phyloP scores from a whole-genome alignment of 1,284 basidiomycete species.

The Ustilago vetiveriae region DNA sequence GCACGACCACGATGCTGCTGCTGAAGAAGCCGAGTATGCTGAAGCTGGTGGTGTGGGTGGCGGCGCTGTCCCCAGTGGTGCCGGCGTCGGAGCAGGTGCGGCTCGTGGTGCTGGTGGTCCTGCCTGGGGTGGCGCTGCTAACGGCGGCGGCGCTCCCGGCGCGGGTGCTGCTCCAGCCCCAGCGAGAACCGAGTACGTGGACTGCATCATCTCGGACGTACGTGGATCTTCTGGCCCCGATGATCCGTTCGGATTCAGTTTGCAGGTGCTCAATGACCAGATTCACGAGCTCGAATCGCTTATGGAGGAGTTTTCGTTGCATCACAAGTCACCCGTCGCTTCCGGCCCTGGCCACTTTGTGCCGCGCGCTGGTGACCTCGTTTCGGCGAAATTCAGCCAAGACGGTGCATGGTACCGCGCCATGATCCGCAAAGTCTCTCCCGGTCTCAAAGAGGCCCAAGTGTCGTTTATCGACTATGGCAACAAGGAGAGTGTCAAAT shows the following conservation, averaged over 20 bases:
- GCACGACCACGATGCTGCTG: conserved; percentile 70
- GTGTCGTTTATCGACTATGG: conserved; percentile 60
- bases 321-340: conserved; percentile 32
- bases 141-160: conserved; percentile 9
- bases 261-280: conserved; percentile 74
- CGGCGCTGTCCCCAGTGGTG: neutral
- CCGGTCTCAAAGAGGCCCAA: conserved; percentile 42
- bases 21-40: conserved; percentile 30
- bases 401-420: conserved; percentile 65
- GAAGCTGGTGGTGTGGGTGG: neutral
- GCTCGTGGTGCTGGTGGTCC: conserved; percentile 12
- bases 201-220: conserved; percentile 90
- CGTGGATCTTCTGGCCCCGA: conserved; percentile 72
- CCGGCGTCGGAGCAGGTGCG: conserved; percentile 5
- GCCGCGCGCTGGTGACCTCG: conserved; percentile 81
- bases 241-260: conserved; percentile 83
- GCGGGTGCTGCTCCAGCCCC: conserved; percentile 28
- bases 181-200: conserved; percentile 79
- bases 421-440: conserved; percentile 40
- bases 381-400: conserved; percentile 75
- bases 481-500: conserved; percentile 52
- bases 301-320: conserved; percentile 85
- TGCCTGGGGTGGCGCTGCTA: conserved; percentile 23
- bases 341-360: conserved; percentile 72
- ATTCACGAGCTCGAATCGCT: conserved; percentile 80